Conservation (phyloP, 1,139 yeast species). For the Lodderomyces orthopsilosis region DNA sequence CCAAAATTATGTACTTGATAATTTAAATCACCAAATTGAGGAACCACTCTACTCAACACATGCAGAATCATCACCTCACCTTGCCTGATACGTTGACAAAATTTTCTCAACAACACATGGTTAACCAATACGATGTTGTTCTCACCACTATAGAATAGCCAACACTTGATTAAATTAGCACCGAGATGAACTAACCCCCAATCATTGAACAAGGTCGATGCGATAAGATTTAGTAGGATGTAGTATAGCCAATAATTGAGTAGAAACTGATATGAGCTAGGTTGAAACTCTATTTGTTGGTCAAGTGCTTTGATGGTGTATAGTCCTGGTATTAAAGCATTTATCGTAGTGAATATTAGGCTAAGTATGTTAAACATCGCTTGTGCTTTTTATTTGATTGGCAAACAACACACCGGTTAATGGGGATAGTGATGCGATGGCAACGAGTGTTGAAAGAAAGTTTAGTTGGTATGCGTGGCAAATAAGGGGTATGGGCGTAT, state of each 20-base stretch:
- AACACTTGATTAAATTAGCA: conserved; percentile 5
- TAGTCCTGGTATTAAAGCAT: conserved; percentile 13
- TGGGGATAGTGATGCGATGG: no score
- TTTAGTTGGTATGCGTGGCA: no score
- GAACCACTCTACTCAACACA: conserved; percentile 5
- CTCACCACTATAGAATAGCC: conserved; percentile 14
- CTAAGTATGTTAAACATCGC: conserved; percentile 8
- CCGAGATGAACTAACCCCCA: conserved; percentile 1
- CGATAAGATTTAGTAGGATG: conserved; percentile 8
- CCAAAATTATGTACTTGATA: conserved; percentile 11
- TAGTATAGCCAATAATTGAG: conserved; percentile 17
- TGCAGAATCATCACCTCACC: conserved; percentile 6
- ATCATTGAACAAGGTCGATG: conserved; percentile 4
- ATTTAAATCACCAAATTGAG: conserved; percentile 10
- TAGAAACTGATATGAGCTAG: conserved; percentile 12
- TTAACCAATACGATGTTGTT: conserved; percentile 10
- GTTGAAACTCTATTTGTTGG: conserved; percentile 8
- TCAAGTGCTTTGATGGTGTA: conserved; percentile 15
- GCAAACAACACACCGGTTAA: no score
- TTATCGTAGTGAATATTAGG: conserved; percentile 9
- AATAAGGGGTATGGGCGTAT: no score
- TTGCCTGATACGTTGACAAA: neutral
- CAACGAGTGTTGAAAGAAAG: no score
- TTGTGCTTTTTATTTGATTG: neutral
- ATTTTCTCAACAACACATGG: conserved; percentile 6